phyloP scores from a whole-genome alignment of 1,139 yeast species.

The Candida sanyaensis region DNA sequence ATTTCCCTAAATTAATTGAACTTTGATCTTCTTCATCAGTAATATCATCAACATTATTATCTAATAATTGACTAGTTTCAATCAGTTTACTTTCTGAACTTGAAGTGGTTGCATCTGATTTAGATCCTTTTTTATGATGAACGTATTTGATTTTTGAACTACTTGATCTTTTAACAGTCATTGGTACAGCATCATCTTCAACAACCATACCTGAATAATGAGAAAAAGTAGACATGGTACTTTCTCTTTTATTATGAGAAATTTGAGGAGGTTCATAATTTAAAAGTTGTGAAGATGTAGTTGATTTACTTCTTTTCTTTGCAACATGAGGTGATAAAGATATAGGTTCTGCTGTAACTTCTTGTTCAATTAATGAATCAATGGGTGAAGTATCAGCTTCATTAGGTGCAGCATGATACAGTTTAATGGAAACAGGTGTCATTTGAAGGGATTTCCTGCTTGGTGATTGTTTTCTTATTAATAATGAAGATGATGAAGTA shows the following conservation, averaged over 20 bases:
- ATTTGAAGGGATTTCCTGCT: not conserved
- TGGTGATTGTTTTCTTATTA: not conserved
- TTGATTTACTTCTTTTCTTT: not conserved
- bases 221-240: conserved; percentile 28
- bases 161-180: conserved; percentile 19
- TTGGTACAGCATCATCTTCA: conserved; percentile 25
- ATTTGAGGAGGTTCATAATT: not conserved
- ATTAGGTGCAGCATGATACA: not conserved
- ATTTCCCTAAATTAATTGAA: conserved; percentile 18
- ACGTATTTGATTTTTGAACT: conserved; percentile 11
- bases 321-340: not conserved
- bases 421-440: not conserved
- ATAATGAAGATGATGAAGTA: conserved; percentile 2
- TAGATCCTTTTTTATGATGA: not conserved
- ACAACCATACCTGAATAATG: conserved; percentile 29
- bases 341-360: not conserved
- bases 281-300: not conserved
- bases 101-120: not conserved
- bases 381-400: too few relatives aligned
- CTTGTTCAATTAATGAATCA: not conserved
- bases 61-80: conserved; percentile 1
- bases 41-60: conserved; percentile 1
- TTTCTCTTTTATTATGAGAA: conserved; percentile 19
- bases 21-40: conserved; percentile 12
- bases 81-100: conserved; percentile 1